Percentiles rank a stretch among this genome's conserved stretches.
Conservation (phyloP, 192 early-diverging fungal genomes). For the Coemansia sp. region DNA sequence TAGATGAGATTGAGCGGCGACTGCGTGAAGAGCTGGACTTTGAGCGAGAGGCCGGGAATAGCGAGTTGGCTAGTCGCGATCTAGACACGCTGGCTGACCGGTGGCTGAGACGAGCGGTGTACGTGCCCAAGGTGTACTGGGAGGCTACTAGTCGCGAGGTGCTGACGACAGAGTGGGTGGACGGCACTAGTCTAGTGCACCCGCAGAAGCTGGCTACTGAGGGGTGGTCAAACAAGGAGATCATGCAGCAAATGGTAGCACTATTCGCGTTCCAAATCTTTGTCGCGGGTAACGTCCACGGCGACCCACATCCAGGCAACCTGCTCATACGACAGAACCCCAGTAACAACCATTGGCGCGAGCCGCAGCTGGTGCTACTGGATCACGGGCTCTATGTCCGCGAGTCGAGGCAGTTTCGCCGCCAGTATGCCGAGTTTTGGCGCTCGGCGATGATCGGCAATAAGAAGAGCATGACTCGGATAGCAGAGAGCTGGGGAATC, state of each 20-base stretch:
- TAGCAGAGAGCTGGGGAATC: constrained; percentile 72
- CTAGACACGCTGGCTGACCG: constrained; percentile 53
- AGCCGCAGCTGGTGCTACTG: constrained; percentile 73
- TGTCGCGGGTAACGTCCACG: constrained; percentile 81
- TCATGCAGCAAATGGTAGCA: constrained; percentile 74
- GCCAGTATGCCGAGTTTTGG: constrained; percentile 85
- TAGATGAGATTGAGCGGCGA: constrained; percentile 69
- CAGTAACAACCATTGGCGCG: constrained; percentile 11
- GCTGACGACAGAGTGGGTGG: constrained; percentile 88
- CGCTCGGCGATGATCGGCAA: constrained; percentile 77
- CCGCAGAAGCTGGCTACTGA: constrained; percentile 29
- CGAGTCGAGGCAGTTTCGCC: constrained; percentile 64
- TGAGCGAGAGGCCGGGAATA: constrained; percentile 79
- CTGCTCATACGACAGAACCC: constrained; percentile 75
- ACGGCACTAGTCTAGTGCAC: constrained; percentile 72
- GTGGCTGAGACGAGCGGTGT: constrained; percentile 53
- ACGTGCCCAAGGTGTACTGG: constrained; percentile 79
- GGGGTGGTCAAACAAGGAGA: constrained; percentile 36
- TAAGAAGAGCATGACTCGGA: constrained; percentile 56
- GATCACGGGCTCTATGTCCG: constrained; percentile 93
- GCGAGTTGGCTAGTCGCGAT: constrained; percentile 59
- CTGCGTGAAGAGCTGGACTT: constrained; percentile 86
- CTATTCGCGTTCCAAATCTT: constrained; percentile 89
- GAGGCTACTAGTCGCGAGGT: constrained; percentile 67
- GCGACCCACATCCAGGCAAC: constrained; percentile 86